phyloP scores from a whole-genome alignment of 352 stramenopile genomes.

The Globisporangium abappressorium region DNA sequence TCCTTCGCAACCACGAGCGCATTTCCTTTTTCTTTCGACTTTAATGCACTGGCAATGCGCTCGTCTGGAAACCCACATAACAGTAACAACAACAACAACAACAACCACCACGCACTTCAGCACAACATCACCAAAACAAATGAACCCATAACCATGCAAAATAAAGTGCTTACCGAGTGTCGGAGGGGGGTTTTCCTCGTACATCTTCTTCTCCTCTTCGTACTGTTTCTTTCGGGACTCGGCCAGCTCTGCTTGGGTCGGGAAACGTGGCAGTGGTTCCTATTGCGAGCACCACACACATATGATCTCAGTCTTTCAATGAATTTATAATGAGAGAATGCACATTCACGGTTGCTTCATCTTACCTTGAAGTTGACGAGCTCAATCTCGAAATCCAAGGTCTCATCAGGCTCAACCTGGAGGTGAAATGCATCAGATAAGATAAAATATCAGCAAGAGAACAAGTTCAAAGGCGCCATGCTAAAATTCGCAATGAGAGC shows the following conservation, averaged over 20 bases:
- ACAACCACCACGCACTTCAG: not conserved
- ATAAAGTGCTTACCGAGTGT: slow-evolving; percentile 47
- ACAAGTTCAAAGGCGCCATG: not conserved
- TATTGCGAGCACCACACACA: slow-evolving; percentile 13
- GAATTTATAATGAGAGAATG: not conserved
- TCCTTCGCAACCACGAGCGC: slow-evolving; percentile 58
- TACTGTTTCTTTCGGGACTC: slow-evolving; percentile 79
- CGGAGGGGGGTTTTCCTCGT: slow-evolving; percentile 79
- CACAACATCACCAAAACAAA: not conserved
- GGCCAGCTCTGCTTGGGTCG: slow-evolving; percentile 75
- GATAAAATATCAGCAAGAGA: not conserved
- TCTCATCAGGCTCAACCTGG: slow-evolving; percentile 79
- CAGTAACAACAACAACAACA: not conserved
- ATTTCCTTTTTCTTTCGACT: slow-evolving; percentile 84
- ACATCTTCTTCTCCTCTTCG: slow-evolving; percentile 82
- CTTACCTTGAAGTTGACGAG: slow-evolving; percentile 69
- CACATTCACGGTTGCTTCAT: not conserved
- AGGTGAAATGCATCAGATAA: not conserved
- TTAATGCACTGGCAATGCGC: slow-evolving; percentile 54
- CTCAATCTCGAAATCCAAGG: slow-evolving; percentile 86
- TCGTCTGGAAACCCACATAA: slow-evolving; percentile 41
- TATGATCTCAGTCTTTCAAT: not conserved
- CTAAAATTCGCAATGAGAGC: not conserved
- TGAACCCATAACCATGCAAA: not conserved
- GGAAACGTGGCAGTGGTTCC: slow-evolving; percentile 80